Evolutionary conservation across 208 protist species (phyloP).

Genomic region (Leishmania lainsoni): DNA sequence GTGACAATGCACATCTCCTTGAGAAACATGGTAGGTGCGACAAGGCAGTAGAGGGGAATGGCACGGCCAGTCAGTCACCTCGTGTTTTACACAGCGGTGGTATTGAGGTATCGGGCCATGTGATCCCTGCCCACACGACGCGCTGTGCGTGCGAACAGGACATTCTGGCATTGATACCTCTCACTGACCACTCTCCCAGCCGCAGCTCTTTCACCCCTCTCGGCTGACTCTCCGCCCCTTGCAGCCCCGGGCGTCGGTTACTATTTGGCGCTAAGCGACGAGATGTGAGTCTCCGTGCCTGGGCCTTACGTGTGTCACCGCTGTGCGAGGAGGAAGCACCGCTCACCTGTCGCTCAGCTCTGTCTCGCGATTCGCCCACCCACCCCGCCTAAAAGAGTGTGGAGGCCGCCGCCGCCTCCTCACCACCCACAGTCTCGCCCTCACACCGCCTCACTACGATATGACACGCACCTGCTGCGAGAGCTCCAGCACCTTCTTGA

Average conservation of each 20-base stretch:
- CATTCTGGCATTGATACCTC: no score
- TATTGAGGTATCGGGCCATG: background rate
- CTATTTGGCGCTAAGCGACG: background rate
- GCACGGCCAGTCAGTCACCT: background rate
- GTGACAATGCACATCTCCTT: background rate
- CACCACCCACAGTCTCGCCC: background rate
- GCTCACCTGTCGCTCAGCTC: background rate
- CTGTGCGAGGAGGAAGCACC: background rate
- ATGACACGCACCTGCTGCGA: slow-evolving; percentile 51
- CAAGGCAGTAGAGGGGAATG: background rate
- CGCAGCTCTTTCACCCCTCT: no score
- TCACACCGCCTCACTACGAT: background rate
- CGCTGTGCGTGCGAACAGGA: background rate
- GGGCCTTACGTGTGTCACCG: slow-evolving; percentile 1
- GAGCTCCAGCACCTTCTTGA: slow-evolving; percentile 53
- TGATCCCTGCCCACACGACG: background rate
- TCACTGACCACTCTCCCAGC: background rate
- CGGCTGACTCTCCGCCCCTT: background rate
- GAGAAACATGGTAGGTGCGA: no score
- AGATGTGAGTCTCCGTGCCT: background rate
- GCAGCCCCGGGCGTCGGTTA: background rate
- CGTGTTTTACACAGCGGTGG: background rate
- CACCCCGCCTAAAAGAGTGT: background rate
- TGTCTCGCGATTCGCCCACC: background rate
- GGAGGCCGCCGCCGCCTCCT: background rate